Evolutionary conservation across 129 eudicot genomes (phyloP).

Genomic region (Solidago caesia): DNA sequence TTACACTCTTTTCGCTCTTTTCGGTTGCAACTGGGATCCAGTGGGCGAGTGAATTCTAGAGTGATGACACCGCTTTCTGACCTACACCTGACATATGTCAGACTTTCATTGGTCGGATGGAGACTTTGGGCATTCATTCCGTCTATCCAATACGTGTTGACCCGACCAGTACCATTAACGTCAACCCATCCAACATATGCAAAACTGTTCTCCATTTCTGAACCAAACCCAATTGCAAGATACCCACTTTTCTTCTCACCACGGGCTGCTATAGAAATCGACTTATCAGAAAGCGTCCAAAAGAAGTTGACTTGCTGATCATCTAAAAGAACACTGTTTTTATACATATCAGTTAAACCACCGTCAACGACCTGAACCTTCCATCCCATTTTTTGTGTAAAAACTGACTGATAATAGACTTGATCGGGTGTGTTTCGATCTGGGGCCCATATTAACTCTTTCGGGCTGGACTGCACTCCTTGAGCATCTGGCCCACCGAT

Average conservation of each 20-base stretch:
- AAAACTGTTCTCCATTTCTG: conserved; percentile 85
- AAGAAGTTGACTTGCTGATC: conserved; percentile 90
- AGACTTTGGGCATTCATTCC: conserved; percentile 65
- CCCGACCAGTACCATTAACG: conserved; percentile 70
- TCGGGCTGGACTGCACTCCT: conserved; percentile 90
- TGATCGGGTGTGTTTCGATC: conserved; percentile 91
- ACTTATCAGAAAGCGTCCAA: conserved; percentile 74
- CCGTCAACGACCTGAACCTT: conserved; percentile 97
- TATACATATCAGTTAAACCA: conserved; percentile 90
- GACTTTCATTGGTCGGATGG: conserved; percentile 75
- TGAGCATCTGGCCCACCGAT: conserved; percentile 80
- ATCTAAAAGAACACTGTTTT: conserved; percentile 82
- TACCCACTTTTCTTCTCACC: conserved; percentile 94
- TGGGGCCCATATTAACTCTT: conserved; percentile 77
- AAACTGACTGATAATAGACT: conserved; percentile 84
- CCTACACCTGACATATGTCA: conserved; percentile 87
- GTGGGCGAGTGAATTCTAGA: conserved; percentile 88
- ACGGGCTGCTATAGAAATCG: conserved; percentile 88
- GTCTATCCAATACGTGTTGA: conserved; percentile 84
- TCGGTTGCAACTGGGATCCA: conserved; percentile 65
- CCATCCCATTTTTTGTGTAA: conserved; percentile 90
- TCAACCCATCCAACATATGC: conserved; percentile 97
- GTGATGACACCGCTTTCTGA: conserved; percentile 87
- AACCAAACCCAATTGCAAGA: conserved; percentile 94
- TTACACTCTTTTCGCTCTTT: conserved; percentile 73